These are phyloP conservation scores for Kazachstania martiniae DNA, from an alignment of 805 yeast species.

Conservation along the genomic window DNA sequence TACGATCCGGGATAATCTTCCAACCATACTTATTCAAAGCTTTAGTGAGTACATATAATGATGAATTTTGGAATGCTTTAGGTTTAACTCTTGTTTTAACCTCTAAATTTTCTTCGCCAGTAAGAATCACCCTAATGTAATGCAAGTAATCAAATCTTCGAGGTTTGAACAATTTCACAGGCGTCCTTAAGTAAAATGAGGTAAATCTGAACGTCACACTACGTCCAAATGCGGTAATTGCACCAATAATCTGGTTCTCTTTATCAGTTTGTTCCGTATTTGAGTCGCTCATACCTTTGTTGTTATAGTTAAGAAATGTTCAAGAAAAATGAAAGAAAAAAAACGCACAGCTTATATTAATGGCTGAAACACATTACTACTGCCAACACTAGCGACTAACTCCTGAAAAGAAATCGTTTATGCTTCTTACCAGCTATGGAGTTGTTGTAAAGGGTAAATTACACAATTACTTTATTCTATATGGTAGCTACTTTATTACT, in stretches of 20 bases:
- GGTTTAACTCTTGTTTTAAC: constrained; percentile 32
- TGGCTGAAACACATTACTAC: too few relatives aligned
- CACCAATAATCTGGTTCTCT: constrained; percentile 41
- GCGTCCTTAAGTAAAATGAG: constrained; percentile 67
- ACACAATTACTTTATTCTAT: too few relatives aligned
- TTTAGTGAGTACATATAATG: constrained; percentile 58
- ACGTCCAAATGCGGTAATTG: constrained; percentile 76
- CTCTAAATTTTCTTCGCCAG: constrained; percentile 10
- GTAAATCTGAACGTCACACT: constrained; percentile 74
- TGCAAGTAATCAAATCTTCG: constrained; percentile 81
- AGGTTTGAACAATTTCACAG: constrained; percentile 80
- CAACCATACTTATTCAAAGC: constrained; percentile 76
- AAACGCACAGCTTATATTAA: too few relatives aligned
- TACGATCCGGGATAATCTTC: constrained; percentile 68
- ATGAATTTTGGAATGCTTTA: constrained; percentile 40
- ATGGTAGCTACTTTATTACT: too few relatives aligned
- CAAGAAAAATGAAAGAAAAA: too few relatives aligned
- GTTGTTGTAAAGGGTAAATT: too few relatives aligned
- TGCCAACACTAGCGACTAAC: too few relatives aligned
- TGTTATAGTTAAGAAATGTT: too few relatives aligned
- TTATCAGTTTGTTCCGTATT: background rate
- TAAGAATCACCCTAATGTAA: constrained; percentile 44
- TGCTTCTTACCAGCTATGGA: too few relatives aligned
- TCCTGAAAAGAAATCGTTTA: too few relatives aligned
- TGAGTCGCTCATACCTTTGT: too few relatives aligned